Evolutionary conservation across 306 rosid genomes (phyloP).

Genomic region (Luffa aegyptiaca): DNA sequence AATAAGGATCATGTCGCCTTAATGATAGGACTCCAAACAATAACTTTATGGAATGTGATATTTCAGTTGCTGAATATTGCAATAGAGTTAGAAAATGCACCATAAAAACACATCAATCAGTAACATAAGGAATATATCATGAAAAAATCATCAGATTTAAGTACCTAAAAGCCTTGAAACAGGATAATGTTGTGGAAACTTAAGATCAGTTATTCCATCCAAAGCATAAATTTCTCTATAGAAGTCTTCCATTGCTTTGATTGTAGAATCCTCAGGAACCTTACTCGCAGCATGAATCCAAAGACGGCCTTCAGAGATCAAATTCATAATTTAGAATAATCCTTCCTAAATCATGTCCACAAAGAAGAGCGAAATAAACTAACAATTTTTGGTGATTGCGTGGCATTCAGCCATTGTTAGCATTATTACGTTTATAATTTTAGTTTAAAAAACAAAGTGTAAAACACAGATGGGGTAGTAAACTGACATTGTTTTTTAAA

Average conservation of each 20-base stretch:
- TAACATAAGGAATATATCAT: neutral
- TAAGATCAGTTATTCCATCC: conserved; percentile 59
- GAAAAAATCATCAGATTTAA: neutral
- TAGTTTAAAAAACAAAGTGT: neutral
- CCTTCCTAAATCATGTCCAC: neutral
- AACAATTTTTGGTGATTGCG: no score
- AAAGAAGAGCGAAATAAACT: neutral
- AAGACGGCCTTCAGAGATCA: conserved; percentile 56
- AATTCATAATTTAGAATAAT: conserved; percentile 4
- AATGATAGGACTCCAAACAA: neutral
- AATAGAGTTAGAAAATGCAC: neutral
- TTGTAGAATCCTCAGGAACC: conserved; percentile 82
- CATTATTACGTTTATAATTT: neutral
- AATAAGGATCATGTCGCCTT: neutral
- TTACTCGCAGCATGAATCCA: conserved; percentile 98
- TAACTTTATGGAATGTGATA: neutral
- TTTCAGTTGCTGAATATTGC: neutral
- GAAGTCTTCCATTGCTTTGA: conserved; percentile 85
- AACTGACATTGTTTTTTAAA: neutral
- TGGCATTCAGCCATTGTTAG: neutral
- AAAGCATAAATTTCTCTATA: conserved; percentile 71
- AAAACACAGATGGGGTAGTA: neutral
- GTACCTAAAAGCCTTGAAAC: conserved; percentile 85
- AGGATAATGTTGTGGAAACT: conserved; percentile 80
- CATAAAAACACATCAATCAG: neutral